Percentiles rank a stretch among this genome's conserved stretches.
These are phyloP conservation scores for Phytophthora citricola DNA, from an alignment of 352 stramenopile species.

Conservation along the genomic window DNA sequence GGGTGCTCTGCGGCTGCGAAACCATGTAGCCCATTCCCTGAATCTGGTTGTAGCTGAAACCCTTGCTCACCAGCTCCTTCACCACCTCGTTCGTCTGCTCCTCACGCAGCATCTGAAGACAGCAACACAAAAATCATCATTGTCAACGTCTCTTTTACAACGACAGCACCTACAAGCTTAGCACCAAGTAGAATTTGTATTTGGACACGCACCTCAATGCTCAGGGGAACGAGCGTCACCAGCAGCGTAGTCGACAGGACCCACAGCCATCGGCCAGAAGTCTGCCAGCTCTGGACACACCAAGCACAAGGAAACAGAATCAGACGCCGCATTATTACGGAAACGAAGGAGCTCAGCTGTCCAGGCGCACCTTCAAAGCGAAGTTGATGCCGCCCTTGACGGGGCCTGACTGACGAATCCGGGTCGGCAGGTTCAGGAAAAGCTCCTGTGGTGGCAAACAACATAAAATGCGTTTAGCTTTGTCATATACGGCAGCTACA, in stretches of 20 bases:
- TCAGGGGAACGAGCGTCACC: conserved; percentile 85
- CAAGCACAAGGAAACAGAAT: conserved; percentile 19
- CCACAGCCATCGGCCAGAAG: conserved; percentile 77
- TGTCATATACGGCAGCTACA: not conserved
- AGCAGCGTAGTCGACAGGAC: conserved; percentile 85
- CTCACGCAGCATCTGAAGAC: conserved; percentile 71
- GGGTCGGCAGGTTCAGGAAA: conserved; percentile 74
- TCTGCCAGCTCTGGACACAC: conserved; percentile 53
- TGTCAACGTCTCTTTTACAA: not conserved
- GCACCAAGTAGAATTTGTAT: not conserved
- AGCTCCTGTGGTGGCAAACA: conserved; percentile 47
- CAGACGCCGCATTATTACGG: conserved; percentile 1
- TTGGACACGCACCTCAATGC: conserved; percentile 72
- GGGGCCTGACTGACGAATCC: conserved; percentile 68
- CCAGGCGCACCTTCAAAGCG: conserved; percentile 44
- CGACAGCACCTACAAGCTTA: not conserved
- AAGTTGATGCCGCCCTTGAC: conserved; percentile 71
- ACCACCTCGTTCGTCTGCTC: conserved; percentile 88
- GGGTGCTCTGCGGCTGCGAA: conserved; percentile 70
- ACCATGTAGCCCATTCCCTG: conserved; percentile 87
- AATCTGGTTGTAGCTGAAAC: conserved; percentile 87
- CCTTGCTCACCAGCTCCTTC: conserved; percentile 83
- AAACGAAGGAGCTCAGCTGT: not conserved
- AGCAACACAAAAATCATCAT: conserved; percentile 3
- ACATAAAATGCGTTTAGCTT: conserved; percentile 19